Conservation (phyloP, 2,329 filamentous ascomycete species). For the Aspergillus sp. region DNA sequence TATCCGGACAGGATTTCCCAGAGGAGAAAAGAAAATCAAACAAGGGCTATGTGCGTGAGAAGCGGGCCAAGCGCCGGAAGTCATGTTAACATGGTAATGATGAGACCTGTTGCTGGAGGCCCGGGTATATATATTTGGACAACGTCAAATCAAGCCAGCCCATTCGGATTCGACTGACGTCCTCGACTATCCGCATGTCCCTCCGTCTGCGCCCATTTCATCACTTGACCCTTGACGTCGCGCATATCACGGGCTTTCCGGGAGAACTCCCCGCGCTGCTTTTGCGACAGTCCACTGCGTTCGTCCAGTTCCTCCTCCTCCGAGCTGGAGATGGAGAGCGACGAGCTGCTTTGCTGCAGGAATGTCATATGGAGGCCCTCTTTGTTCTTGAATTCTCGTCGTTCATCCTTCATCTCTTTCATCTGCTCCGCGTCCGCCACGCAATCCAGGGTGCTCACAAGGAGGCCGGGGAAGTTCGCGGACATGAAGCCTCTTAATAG, state of each 20-base stretch:
- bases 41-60: too few relatives aligned
- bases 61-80: too few relatives aligned
- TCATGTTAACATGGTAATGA: too few relatives aligned
- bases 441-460: constrained; percentile 65
- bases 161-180: too few relatives aligned
- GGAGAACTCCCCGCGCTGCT: constrained; percentile 19
- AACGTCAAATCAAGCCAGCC: too few relatives aligned
- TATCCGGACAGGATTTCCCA: too few relatives aligned
- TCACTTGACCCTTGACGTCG: constrained; percentile 28
- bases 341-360: constrained; percentile 41
- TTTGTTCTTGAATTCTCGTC: constrained; percentile 63
- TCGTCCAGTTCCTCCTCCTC: constrained; percentile 51
- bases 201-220: constrained; percentile 26
- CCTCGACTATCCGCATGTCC: constrained; percentile 8
- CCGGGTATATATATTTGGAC: too few relatives aligned
- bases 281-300: constrained; percentile 14
- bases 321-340: constrained; percentile 43
- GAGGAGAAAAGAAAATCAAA: too few relatives aligned
- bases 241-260: constrained; percentile 26
- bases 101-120: too few relatives aligned
- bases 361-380: constrained; percentile 46
- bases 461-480: constrained; percentile 65
- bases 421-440: constrained; percentile 62
- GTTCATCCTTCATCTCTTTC: constrained; percentile 63
- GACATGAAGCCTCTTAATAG: constrained; percentile 61